A percentile compares a stretch with the other conserved stretches of the same genome.
Conservation (phyloP, 2,329 filamentous ascomycete genomes). For the Neofusicoccum kwambonambiense region DNA sequence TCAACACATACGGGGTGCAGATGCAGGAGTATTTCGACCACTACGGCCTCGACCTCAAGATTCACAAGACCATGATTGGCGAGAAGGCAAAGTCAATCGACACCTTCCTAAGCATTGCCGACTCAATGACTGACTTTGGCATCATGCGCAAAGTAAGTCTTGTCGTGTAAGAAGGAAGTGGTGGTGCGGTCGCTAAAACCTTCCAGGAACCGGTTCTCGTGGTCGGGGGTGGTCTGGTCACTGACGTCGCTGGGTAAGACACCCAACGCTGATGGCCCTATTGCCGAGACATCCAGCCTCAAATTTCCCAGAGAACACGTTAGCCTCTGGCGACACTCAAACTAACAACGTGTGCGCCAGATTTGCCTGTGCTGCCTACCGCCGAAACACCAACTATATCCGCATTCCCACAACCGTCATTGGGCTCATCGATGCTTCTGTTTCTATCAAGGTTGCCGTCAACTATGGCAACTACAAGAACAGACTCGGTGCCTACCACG, state of each 20-base stretch:
- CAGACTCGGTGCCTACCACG: conserved; percentile 70
- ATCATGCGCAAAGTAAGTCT: conserved; percentile 57
- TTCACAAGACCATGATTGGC: conserved; percentile 72
- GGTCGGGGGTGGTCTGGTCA: conserved; percentile 68
- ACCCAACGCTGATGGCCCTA: conserved; percentile 28
- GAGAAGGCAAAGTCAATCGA: conserved; percentile 74
- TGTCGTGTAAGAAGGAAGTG: conserved; percentile 31
- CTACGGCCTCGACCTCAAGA: conserved; percentile 59
- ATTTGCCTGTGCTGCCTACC: conserved; percentile 70
- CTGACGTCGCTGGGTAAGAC: conserved; percentile 69
- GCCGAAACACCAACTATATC: conserved; percentile 71
- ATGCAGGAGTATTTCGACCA: conserved; percentile 68
- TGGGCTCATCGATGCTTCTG: conserved; percentile 71
- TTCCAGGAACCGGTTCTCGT: conserved; percentile 61
- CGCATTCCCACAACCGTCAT: conserved; percentile 73
- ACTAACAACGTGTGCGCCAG: conserved; percentile 39
- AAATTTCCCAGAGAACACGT: conserved; percentile 20
- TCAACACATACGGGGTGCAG: conserved; percentile 63
- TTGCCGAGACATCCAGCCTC: conserved; percentile 45
- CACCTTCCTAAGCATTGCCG: conserved; percentile 66
- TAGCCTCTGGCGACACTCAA: not conserved
- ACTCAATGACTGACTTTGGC: conserved; percentile 73
- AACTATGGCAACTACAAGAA: conserved; percentile 78
- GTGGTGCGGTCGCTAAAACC: conserved; percentile 28
- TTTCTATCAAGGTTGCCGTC: conserved; percentile 75